A percentile compares a stretch with the other conserved stretches of the same genome.
These are phyloP conservation scores for Acorus gramineus DNA, from an alignment of 106 monocot genomes.

Conservation along the genomic window DNA sequence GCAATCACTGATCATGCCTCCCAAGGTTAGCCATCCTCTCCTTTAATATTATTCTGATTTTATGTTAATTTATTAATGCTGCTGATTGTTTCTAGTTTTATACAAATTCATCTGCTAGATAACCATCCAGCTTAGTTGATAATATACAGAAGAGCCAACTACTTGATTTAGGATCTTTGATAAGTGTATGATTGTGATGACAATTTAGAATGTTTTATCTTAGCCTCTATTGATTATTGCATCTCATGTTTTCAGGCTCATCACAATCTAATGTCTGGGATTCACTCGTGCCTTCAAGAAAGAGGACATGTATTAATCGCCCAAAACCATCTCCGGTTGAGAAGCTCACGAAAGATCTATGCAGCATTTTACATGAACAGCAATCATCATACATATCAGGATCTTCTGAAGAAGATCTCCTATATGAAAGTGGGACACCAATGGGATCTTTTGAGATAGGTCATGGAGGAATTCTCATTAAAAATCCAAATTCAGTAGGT, in stretches of 20 bases:
- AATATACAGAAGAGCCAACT: no score
- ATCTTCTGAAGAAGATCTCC: conserved; percentile 55
- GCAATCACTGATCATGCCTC: no score
- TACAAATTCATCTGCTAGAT: no score
- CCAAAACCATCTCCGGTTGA: conserved; percentile 70
- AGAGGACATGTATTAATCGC: conserved; percentile 43
- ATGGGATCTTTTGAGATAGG: conserved; percentile 72
- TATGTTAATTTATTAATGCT: no score
- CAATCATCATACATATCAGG: conserved; percentile 55
- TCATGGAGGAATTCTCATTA: conserved; percentile 76
- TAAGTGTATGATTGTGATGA: no score
- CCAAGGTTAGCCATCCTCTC: no score
- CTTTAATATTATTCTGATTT: no score
- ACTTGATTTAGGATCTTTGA: no score
- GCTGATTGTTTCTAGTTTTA: no score
- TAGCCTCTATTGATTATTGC: background rate
- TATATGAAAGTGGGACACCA: conserved; percentile 52
- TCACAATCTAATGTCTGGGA: conserved; percentile 71
- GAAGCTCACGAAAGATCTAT: conserved; percentile 81
- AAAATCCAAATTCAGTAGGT: conserved; percentile 41
- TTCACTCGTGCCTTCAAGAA: conserved; percentile 67
- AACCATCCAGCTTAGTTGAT: no score
- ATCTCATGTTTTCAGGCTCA: conserved; percentile 42
- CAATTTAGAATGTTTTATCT: background rate
- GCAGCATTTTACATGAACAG: conserved; percentile 71